A percentile compares a stretch with the other conserved stretches of the same genome.
Conservation (phyloP, 805 yeast genomes). For the Danielia reshetovae region DNA sequence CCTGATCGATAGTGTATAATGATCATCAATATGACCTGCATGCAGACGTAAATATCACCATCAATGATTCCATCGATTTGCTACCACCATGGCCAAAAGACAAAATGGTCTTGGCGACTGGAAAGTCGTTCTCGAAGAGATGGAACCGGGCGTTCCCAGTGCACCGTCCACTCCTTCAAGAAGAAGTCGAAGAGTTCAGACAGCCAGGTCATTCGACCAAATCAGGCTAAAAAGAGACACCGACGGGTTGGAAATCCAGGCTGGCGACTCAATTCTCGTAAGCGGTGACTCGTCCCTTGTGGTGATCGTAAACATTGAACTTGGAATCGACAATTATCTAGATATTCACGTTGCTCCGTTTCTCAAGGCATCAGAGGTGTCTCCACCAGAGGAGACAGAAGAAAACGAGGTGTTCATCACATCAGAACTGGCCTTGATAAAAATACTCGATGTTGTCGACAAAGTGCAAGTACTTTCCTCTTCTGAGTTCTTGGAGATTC, state of each 20-base stretch:
- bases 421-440: constrained; percentile 43
- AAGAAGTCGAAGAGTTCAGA: constrained; percentile 16
- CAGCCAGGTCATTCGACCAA: constrained; percentile 1
- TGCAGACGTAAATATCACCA: no score
- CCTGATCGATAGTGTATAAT: no score
- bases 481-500: constrained; percentile 28
- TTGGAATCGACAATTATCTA: constrained; percentile 47
- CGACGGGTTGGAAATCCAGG: constrained; percentile 46
- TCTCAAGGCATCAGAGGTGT: constrained; percentile 38
- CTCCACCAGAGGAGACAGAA: constrained; percentile 13
- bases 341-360: constrained; percentile 49
- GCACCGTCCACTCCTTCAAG: constrained; percentile 15
- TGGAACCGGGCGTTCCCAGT: not conserved
- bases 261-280: constrained; percentile 52
- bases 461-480: constrained; percentile 43
- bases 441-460: constrained; percentile 39
- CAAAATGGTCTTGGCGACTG: constrained; percentile 15
- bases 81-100: constrained; percentile 15
- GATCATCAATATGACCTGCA: no score
- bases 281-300: constrained; percentile 32
- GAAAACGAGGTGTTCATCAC: constrained; percentile 52
- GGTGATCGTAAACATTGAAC: constrained; percentile 47
- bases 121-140: constrained; percentile 7
- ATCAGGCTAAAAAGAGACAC: constrained; percentile 13
- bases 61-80: no score